phyloP scores from a whole-genome alignment of 495 filamentous ascomycete genomes.

The Evansstolkia leycettana region DNA sequence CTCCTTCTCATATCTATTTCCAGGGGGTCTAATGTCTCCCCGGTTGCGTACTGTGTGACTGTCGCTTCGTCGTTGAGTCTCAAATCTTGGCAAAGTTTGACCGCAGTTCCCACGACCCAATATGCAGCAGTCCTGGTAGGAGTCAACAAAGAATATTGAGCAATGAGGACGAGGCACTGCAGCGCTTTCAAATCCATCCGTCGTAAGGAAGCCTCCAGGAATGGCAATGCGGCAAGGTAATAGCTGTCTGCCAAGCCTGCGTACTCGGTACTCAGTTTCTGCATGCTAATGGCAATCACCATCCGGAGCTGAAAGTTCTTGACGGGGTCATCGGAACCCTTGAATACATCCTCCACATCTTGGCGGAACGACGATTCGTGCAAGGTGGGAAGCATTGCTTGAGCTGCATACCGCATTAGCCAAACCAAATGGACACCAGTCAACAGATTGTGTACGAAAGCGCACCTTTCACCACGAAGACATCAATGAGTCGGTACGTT shows the following conservation, averaged over 20 bases:
- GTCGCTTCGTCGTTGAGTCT: slow-evolving; percentile 78
- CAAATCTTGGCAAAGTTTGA: slow-evolving; percentile 74
- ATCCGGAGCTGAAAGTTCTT: slow-evolving; percentile 78
- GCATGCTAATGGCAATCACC: slow-evolving; percentile 85
- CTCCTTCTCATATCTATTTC: slow-evolving; percentile 82
- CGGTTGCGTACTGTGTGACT: slow-evolving; percentile 43
- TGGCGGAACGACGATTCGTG: slow-evolving; percentile 70
- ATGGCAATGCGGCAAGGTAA: slow-evolving; percentile 75
- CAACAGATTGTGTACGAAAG: slow-evolving; percentile 6
- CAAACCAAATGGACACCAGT: slow-evolving; percentile 1
- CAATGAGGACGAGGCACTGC: slow-evolving; percentile 82
- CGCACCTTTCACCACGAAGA: slow-evolving; percentile 72
- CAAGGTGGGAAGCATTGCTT: slow-evolving; percentile 71
- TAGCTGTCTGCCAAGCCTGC: slow-evolving; percentile 83
- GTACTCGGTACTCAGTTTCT: slow-evolving; percentile 70
- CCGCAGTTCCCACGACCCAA: slow-evolving; percentile 78
- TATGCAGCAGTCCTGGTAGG: slow-evolving; percentile 83
- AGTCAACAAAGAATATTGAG: slow-evolving; percentile 82
- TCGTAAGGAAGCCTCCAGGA: slow-evolving; percentile 63
- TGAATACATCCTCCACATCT: slow-evolving; percentile 69
- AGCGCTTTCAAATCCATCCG: slow-evolving; percentile 75
- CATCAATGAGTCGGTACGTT: slow-evolving; percentile 60
- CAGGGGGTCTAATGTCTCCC: slow-evolving; percentile 42
- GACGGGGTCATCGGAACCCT: slow-evolving; percentile 60
- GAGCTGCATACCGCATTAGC: slow-evolving; percentile 40